Base-by-base conservation (phyloP, 768 basidiomycete genomes). In the Auricularia sp. region DNA sequence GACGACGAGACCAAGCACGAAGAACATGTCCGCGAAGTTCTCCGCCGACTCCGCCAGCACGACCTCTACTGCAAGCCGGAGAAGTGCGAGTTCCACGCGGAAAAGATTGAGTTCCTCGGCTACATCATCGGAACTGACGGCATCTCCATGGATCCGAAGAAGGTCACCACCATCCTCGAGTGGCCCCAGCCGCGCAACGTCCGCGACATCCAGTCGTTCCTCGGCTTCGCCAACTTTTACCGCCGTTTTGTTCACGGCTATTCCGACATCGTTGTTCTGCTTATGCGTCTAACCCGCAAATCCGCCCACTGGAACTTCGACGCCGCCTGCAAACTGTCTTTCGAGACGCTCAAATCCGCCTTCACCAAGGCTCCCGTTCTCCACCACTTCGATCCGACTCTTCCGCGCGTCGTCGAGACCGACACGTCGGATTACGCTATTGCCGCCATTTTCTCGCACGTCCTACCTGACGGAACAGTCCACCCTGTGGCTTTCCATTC, bases 71-170 rank as follows among this genome's bases (percentile, higher is more conserved):
- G 66, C 1, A 76, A 78, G 67, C 71, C 72, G 0, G 71, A 77
- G 61, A 80, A 80, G 67, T 79, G 77, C 67, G 70, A 75, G 61
- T 81, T 79, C 64, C 70, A 78, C 68, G 67, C 68, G 7, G 44
- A 70, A 5, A 65, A 73, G n/a, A 76, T 81, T 13, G 75, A 79
- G 61, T 81, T 77, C 70, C 73, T 82, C 1, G 78, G 81, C 3
- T 77, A 75, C 66, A 67, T 81, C 51, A 68, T 82, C 64, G 51
- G 66, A 13, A 65, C 69, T 3, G 67, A 73, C 11, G 71, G 73
- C 34, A 68, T 81, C 51, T 39, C 44, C 16, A 81, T 82, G 78
- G 73, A 77, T 62, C 70, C 71, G 1, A 68, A 65, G 11, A 84
- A 83, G 69, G 67, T 83, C 34, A 54, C 74, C 5, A 74, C 72